A percentile compares a stretch with the other conserved stretches of the same genome.
These are phyloP conservation scores for Eucalyptus dawsonii DNA, from an alignment of 345 rosid genomes.

Conservation along the genomic window DNA sequence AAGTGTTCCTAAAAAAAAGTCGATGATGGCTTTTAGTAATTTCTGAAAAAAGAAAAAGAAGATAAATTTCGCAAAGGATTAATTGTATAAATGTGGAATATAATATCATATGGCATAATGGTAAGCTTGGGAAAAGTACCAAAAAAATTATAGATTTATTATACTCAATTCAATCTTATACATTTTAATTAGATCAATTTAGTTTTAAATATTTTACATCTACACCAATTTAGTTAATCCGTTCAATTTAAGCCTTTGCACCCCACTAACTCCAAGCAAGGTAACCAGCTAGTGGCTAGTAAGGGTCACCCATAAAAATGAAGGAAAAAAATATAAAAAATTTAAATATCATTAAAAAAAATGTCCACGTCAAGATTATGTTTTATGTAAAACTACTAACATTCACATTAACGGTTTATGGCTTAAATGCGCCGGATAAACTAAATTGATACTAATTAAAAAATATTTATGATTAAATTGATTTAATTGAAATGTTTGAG, in stretches of 20 bases:
- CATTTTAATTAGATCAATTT: no score
- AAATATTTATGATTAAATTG: rapidly evolving
- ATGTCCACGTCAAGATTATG: rapidly evolving
- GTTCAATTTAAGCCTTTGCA: rapidly evolving
- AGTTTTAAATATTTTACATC: rapidly evolving
- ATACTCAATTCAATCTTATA: rapidly evolving
- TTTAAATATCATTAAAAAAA: no score
- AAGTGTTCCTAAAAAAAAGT: not conserved
- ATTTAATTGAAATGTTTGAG: no score
- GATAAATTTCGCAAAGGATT: no score
- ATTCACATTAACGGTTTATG: rapidly evolving
- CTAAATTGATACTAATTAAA: no score
- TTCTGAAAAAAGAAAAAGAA: no score
- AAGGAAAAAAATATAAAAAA: not conserved
- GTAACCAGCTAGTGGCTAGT: rapidly evolving
- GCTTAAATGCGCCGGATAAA: rapidly evolving
- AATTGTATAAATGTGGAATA: not conserved
- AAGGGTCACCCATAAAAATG: no score
- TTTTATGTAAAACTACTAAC: rapidly evolving
- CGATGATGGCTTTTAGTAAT: not conserved
- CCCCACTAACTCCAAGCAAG: no score
- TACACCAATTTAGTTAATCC: not conserved
- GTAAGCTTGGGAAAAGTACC: not conserved
- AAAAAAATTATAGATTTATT: no score
- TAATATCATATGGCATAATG: not conserved